phyloP scores from a whole-genome alignment of 805 yeast genomes.

The Tetrapisispora taiwanensis region DNA sequence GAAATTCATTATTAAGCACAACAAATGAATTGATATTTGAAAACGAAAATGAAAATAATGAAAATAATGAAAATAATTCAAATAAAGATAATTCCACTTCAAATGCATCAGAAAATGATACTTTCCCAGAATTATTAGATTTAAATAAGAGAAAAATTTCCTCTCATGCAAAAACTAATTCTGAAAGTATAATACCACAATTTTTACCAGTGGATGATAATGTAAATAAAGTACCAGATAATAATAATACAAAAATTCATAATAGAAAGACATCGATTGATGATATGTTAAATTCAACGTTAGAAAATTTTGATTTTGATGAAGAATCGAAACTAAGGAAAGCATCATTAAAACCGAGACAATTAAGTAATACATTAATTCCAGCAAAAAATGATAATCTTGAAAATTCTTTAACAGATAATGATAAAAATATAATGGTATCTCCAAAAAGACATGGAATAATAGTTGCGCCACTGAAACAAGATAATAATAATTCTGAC shows the following conservation, averaged over 20 bases:
- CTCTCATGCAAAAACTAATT: constrained; percentile 4
- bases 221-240: not conserved
- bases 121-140: not conserved
- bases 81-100: not conserved
- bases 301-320: constrained; percentile 11
- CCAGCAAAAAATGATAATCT: not conserved
- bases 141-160: not conserved
- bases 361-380: not conserved
- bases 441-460: constrained; percentile 4
- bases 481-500: not conserved
- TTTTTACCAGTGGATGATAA: not conserved
- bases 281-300: constrained; percentile 17
- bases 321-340: constrained; percentile 5
- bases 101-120: not conserved
- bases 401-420: not conserved
- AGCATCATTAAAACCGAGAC: not conserved
- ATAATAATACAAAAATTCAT: constrained; percentile 2
- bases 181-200: constrained; percentile 5
- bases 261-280: constrained; percentile 14
- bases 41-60: not conserved
- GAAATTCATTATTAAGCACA: not conserved
- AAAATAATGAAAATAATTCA: too few relatives aligned
- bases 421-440: not conserved
- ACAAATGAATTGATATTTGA: not conserved
- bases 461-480: not conserved